Evolutionary conservation across 2,329 filamentous ascomycete species (phyloP).

Genomic region (Monosporascus sp.): DNA sequence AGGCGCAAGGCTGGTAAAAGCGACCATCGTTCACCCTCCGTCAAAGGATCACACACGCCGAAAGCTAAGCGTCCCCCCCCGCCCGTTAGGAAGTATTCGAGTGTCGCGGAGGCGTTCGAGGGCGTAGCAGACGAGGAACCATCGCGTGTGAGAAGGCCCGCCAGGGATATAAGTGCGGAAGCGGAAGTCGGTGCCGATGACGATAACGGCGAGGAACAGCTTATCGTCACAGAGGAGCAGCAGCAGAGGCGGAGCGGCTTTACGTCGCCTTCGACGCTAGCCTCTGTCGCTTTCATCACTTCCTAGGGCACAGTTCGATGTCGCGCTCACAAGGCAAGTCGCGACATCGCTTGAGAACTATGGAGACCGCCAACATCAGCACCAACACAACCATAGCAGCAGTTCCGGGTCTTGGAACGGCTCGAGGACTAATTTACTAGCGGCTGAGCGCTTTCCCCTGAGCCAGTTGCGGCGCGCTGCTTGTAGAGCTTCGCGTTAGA

Average conservation of each 20-base stretch:
- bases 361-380: background rate
- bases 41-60: too few species aligned
- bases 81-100: slow-evolving; percentile 24
- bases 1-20: slow-evolving; percentile 23
- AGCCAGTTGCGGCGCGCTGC: too few species aligned
- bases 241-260: background rate
- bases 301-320: background rate
- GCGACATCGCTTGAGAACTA: background rate
- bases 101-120: slow-evolving; percentile 28
- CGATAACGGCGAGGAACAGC: slow-evolving; percentile 9
- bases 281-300: background rate
- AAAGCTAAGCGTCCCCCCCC: background rate
- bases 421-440: background rate
- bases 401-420: background rate
- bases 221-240: slow-evolving; percentile 13
- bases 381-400: background rate
- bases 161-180: background rate
- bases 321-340: slow-evolving; percentile 3
- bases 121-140: slow-evolving; percentile 12
- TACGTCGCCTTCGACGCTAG: background rate
- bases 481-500: too few species aligned
- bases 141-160: background rate
- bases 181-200: background rate
- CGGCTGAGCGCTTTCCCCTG: too few species aligned
- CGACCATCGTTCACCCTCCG: background rate